phyloP scores from a whole-genome alignment of 2,329 filamentous ascomycete genomes.

The Acrodontium crateriforme region DNA sequence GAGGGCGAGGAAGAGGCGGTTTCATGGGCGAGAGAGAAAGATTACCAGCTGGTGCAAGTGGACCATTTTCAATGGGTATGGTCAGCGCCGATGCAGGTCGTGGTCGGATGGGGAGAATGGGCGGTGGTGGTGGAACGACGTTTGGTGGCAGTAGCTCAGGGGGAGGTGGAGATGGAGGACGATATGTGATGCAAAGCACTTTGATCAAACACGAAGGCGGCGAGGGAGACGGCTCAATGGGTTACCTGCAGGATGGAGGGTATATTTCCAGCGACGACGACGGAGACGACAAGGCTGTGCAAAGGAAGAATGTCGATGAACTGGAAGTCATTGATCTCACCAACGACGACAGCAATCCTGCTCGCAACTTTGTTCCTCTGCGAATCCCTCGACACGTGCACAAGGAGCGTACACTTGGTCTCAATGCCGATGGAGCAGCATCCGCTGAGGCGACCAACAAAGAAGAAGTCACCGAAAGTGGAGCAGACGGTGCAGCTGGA shows the following conservation, averaged over 20 bases:
- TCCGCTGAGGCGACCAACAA: slow-evolving; percentile 10
- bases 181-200: slow-evolving; percentile 1
- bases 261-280: slow-evolving; percentile 38
- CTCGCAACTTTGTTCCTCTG: slow-evolving; percentile 34
- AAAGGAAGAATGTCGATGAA: slow-evolving; percentile 42
- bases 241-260: slow-evolving; percentile 21
- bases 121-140: slow-evolving; percentile 4
- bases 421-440: slow-evolving; percentile 27
- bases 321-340: slow-evolving; percentile 43
- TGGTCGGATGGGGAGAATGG: slow-evolving; percentile 2
- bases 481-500: slow-evolving; percentile 1
- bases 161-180: slow-evolving; percentile 4
- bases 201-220: background rate
- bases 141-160: slow-evolving; percentile 5
- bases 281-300: slow-evolving; percentile 34
- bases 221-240: slow-evolving; percentile 2
- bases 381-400: slow-evolving; percentile 44
- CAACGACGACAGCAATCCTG: slow-evolving; percentile 23
- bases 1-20: slow-evolving; percentile 20
- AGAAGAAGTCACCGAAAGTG: slow-evolving; percentile 9
- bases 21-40: slow-evolving; percentile 25
- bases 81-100: slow-evolving; percentile 9
- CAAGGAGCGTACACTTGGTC: slow-evolving; percentile 37
- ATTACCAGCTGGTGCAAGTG: slow-evolving; percentile 20
- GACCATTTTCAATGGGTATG: slow-evolving; percentile 27